These are phyloP conservation scores for Fraxinus cuspidata DNA, from an alignment of 257 asterid genomes.

Conservation along the genomic window DNA sequence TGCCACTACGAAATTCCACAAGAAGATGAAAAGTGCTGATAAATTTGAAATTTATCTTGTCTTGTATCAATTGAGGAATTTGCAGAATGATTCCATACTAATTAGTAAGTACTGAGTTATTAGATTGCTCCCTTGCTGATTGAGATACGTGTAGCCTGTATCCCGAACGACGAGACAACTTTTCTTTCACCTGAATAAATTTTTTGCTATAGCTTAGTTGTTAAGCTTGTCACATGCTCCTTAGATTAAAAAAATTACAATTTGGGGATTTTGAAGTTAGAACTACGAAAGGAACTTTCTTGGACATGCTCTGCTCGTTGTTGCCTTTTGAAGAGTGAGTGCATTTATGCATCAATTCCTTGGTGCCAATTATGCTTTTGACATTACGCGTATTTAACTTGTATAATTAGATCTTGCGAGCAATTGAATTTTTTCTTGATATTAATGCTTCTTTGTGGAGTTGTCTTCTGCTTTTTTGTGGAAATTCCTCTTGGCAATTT, in stretches of 20 bases:
- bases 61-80: neutral
- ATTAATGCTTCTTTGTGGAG: constrained; percentile 6
- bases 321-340: neutral
- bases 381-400: neutral
- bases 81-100: neutral
- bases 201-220: too few relatives aligned
- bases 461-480: neutral
- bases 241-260: neutral
- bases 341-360: neutral
- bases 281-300: neutral
- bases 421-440: neutral
- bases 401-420: neutral
- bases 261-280: neutral
- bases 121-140: neutral
- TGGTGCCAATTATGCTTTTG: neutral
- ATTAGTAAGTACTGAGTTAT: neutral
- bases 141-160: neutral
- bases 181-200: too few relatives aligned
- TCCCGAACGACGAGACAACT: too few relatives aligned
- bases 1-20: too few relatives aligned
- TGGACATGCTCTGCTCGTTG: neutral
- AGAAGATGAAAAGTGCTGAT: too few relatives aligned
- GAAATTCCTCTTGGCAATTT: neutral
- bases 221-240: too few relatives aligned
- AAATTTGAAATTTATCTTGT: neutral